A percentile compares a stretch with the other conserved stretches of the same genome.
phyloP scores from a whole-genome alignment of 73 alveolate genomes.

The Paraurostyla sp. region DNA sequence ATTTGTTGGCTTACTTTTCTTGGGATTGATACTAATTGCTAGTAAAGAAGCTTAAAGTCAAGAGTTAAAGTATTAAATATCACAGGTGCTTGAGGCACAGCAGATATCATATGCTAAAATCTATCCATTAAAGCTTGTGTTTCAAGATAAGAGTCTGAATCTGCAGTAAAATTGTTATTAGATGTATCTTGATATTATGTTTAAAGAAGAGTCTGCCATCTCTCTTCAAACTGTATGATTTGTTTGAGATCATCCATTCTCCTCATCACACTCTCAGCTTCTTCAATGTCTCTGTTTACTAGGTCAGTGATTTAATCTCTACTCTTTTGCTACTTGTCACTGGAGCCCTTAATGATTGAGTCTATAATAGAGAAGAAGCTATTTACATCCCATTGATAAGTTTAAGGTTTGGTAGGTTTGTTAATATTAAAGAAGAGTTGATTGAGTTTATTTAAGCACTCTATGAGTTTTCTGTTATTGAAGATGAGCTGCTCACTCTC shows the following conservation, averaged over 20 bases:
- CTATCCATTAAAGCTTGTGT: constrained; percentile 42
- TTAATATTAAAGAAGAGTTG: background rate
- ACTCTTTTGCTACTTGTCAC: background rate
- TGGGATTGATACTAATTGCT: constrained; percentile 70
- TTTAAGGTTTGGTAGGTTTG: no score
- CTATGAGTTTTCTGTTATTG: constrained; percentile 40
- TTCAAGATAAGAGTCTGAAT: background rate
- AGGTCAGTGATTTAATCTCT: background rate
- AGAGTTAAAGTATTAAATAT: background rate
- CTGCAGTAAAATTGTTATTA: no score
- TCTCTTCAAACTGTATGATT: constrained; percentile 30
- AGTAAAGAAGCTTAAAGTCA: background rate
- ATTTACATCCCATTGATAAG: background rate
- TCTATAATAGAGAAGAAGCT: background rate
- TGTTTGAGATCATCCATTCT: constrained; percentile 15
- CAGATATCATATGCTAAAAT: background rate
- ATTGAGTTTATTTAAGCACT: background rate
- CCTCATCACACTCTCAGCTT: constrained; percentile 34
- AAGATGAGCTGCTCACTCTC: constrained; percentile 27
- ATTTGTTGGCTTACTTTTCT: constrained; percentile 74
- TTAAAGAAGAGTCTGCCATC: no score
- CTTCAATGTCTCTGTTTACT: constrained; percentile 30
- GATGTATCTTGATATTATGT: no score
- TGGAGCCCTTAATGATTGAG: background rate
- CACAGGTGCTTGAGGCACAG: background rate